Percentiles rank a stretch among this genome's conserved stretches.
phyloP scores from a whole-genome alignment of 768 basidiomycete genomes.

The Pisolithus tinctorius region DNA sequence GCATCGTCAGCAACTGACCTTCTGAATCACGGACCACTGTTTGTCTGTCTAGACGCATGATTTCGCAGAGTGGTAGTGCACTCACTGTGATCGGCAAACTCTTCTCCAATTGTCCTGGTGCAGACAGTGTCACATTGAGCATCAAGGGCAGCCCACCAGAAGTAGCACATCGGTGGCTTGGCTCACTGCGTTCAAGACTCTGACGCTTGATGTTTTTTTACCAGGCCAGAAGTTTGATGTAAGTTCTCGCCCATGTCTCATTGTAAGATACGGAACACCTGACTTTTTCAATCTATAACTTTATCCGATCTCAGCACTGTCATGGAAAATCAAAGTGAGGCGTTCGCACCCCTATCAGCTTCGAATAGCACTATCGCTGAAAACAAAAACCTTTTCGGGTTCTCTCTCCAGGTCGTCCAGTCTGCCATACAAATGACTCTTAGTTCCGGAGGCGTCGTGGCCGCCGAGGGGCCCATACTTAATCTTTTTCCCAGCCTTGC shows the following conservation, averaged over 20 bases:
- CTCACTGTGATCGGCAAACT: constrained; percentile 50
- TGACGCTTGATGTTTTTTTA: constrained; percentile 53
- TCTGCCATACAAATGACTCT: constrained; percentile 51
- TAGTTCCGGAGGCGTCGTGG: constrained; percentile 38
- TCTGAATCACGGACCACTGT: constrained; percentile 39
- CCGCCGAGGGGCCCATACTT: constrained; percentile 41
- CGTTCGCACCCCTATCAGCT: constrained; percentile 54
- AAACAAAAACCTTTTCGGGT: constrained; percentile 74
- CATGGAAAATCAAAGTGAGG: constrained; percentile 44
- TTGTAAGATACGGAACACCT: neutral
- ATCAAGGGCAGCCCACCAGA: constrained; percentile 56
- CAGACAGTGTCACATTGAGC: constrained; percentile 53
- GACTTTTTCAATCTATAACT: constrained; percentile 45
- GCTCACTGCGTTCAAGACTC: constrained; percentile 65
- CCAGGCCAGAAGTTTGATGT: constrained; percentile 55
- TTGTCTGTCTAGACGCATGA: constrained; percentile 57
- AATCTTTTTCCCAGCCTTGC: neutral
- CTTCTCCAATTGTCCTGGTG: constrained; percentile 62
- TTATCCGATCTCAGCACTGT: constrained; percentile 51
- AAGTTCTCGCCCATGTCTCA: constrained; percentile 7
- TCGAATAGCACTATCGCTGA: constrained; percentile 48
- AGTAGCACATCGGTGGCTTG: constrained; percentile 46
- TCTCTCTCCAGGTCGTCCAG: constrained; percentile 58
- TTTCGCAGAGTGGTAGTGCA: constrained; percentile 52
- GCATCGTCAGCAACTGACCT: constrained; percentile 48